Base-by-base conservation (phyloP, 164 flowering plant genomes). In the Aristolochia contorta region DNA sequence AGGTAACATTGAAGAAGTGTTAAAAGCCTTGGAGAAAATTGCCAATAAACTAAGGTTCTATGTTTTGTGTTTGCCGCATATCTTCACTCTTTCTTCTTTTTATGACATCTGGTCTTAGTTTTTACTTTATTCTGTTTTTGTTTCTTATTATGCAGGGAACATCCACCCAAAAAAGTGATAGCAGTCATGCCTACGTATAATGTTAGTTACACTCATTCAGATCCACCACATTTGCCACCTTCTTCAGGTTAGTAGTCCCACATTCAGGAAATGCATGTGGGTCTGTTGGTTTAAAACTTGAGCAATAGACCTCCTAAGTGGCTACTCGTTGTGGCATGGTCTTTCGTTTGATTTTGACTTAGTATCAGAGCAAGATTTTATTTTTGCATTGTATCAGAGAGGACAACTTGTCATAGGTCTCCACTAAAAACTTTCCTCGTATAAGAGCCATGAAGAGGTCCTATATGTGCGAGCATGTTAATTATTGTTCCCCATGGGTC, bases 141-240 rank as follows among this genome's bases (percentile, higher is more conserved):
- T n/a, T n/a, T n/a, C n/a, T 7, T 27, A 20, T 56, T 69, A 1
- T 70, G 30, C 54, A 91, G 97, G 80, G 84, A 74, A 73, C 86
- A 84, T 53, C 87, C 97, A 48, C 84, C 97, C 12, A 74, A 69
- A 58, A 87, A 83, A 72, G 87, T 86, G 46, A 83, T 88, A 56
- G 81, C 93, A 6, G 68, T 83, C 64, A 86, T 80, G 72, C 96
- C 97, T 32, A 12, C 83, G 12, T 78, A 79, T 69, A 82, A 69
- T 61, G 65, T 58, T 61, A 70, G 66, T 55, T 56, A 74, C 52
- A 65, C 65, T 60, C 69, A 73, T 53, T 58, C 80, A 55, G 60
- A 74, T 57, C 89, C 81, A 57, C 75, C 72, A 47, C 70, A 58
- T 65, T n/a, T 77, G 66, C 77, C 81, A 32, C 83, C 82, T 47